A percentile compares a stretch with the other conserved stretches of the same genome.
These are phyloP conservation scores for Coemansia sp. DNA, from an alignment of 192 early-diverging fungal genomes.

Conservation along the genomic window DNA sequence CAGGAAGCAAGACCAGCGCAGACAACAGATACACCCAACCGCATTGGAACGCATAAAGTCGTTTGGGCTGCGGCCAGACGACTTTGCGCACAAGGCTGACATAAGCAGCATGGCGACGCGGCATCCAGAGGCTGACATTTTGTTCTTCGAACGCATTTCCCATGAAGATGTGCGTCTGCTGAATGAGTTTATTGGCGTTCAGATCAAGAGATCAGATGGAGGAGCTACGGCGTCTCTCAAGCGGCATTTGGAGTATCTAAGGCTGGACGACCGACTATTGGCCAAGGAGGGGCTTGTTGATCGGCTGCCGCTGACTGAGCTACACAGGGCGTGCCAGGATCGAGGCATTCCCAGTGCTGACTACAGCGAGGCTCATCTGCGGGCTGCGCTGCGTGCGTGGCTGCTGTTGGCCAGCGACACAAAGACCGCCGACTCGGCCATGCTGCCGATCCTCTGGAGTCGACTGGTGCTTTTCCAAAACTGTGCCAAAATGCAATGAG, in stretches of 20 bases:
- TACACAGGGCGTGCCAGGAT: constrained; percentile 45
- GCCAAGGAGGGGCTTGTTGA: constrained; percentile 24
- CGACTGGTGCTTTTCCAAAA: constrained; percentile 37
- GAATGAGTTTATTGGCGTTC: constrained; percentile 25
- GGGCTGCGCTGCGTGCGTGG: constrained; percentile 31
- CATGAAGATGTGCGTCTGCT: constrained; percentile 22
- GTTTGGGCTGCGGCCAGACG: constrained; percentile 10
- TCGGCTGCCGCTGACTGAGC: constrained; percentile 30
- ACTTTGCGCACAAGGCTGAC: constrained; percentile 15
- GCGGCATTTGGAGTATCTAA: constrained; percentile 23
- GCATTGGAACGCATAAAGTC: constrained; percentile 22
- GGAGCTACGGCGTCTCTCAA: constrained; percentile 12
- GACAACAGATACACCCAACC: constrained; percentile 13
- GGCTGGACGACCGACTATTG: constrained; percentile 32
- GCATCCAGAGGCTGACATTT: constrained; percentile 2
- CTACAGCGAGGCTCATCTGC: constrained; percentile 19
- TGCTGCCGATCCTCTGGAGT: constrained; percentile 48
- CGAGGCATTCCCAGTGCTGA: constrained; percentile 45
- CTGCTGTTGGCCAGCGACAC: constrained; percentile 6
- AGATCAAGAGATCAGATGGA: neutral
- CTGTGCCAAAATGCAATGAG: neutral
- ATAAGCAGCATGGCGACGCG: neutral
- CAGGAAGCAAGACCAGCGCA: constrained; percentile 23
- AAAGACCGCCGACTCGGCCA: neutral
- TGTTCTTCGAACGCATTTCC: constrained; percentile 14